A percentile compares a stretch with the other conserved stretches of the same genome.
Evolutionary conservation across 140 eudicot species (phyloP).

Genomic region (Stevia rebaudiana): DNA sequence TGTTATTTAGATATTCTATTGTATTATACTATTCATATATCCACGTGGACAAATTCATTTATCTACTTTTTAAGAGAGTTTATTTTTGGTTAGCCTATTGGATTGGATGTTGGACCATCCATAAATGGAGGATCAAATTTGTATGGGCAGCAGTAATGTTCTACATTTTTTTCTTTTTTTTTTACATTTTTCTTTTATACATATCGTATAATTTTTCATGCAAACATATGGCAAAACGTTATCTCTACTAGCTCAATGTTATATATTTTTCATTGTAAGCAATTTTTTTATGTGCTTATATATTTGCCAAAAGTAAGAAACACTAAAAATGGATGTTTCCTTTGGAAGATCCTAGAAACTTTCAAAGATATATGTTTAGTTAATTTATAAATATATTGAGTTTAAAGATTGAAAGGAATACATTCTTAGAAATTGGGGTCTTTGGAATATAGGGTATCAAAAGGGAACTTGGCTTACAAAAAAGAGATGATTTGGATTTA

Average conservation of each 20-base stretch:
- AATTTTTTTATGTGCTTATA: neutral
- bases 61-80: neutral
- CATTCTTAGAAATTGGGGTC: conserved; percentile 30
- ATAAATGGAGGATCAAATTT: conserved; percentile 23
- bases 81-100: neutral
- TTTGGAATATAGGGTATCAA: conserved; percentile 33
- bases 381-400: conserved; percentile 9
- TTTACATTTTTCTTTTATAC: neutral
- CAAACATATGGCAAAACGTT: neutral
- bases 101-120: conserved; percentile 27
- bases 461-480: conserved; percentile 26
- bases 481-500: neutral
- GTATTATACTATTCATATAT: neutral
- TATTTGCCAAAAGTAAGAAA: neutral
- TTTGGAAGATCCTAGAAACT: neutral
- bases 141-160: conserved; percentile 30
- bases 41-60: conserved; percentile 20
- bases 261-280: neutral
- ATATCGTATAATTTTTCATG: neutral
- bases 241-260: too few relatives aligned
- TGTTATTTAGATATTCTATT: conserved; percentile 12
- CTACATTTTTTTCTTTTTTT: conserved; percentile 1
- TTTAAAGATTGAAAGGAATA: conserved; percentile 30
- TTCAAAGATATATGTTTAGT: neutral
- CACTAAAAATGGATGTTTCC: neutral